phyloP scores from a whole-genome alignment of 441 rosid genomes.

The Pelargonium citronellum region DNA sequence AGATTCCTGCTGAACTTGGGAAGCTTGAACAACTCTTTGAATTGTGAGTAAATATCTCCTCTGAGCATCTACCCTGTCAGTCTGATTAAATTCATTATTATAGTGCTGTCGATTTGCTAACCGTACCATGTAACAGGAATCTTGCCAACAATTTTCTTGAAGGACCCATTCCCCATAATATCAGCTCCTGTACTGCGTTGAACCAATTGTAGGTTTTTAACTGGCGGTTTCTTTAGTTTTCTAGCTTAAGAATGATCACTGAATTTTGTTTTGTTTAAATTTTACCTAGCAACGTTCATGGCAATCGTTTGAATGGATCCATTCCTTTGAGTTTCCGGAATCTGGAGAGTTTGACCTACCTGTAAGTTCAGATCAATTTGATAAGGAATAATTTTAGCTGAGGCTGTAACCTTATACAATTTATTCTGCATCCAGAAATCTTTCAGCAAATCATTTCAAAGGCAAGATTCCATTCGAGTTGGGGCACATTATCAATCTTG shows the following conservation, averaged over 20 bases:
- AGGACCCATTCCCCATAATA: slow-evolving; percentile 73
- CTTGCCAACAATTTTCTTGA: slow-evolving; percentile 72
- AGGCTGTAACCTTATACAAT: background rate
- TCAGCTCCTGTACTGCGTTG: slow-evolving; percentile 73
- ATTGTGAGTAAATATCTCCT: slow-evolving; percentile 41
- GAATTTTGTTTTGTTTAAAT: background rate
- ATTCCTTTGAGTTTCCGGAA: slow-evolving; percentile 60
- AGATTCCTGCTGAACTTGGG: slow-evolving; percentile 88
- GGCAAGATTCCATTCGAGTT: slow-evolving; percentile 68
- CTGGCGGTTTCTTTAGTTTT: background rate
- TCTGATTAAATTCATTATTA: background rate
- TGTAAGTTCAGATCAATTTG: slow-evolving; percentile 42
- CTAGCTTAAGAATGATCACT: background rate
- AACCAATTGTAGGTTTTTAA: slow-evolving; percentile 62
- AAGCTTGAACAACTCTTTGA: slow-evolving; percentile 88
- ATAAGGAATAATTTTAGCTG: background rate
- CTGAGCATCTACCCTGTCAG: background rate
- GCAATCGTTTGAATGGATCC: slow-evolving; percentile 63
- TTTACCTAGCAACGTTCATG: slow-evolving; percentile 64
- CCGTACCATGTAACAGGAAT: slow-evolving; percentile 44
- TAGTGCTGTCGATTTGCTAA: background rate
- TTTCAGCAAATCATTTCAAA: slow-evolving; percentile 65
- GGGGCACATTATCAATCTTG: slow-evolving; percentile 82
- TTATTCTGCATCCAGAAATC: slow-evolving; percentile 44
- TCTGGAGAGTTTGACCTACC: slow-evolving; percentile 73